Evolutionary conservation across 306 rosid genomes (phyloP).

Genomic region (Pachyrhizus erosus): DNA sequence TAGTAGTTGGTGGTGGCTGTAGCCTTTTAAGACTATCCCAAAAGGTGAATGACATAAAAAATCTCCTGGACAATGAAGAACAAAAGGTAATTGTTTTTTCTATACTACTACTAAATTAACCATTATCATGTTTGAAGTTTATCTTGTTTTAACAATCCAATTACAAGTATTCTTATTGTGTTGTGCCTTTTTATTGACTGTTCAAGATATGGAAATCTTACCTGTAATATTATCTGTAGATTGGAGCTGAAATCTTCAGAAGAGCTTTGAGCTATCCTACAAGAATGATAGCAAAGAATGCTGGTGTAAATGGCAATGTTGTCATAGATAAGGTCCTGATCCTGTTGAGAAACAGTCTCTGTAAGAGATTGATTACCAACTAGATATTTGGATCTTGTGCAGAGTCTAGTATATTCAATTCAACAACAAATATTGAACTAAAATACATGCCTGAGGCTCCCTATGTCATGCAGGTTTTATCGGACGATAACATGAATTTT

Average conservation of each 20-base stretch:
- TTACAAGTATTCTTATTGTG: conserved; percentile 1
- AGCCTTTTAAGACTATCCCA: conserved; percentile 83
- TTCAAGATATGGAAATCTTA: conserved; percentile 19
- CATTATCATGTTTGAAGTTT: conserved; percentile 16
- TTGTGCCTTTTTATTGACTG: conserved; percentile 3
- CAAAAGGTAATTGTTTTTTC: conserved; percentile 60
- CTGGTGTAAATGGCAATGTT: conserved; percentile 86
- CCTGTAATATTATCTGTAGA: conserved; percentile 50
- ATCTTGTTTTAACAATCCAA: background rate
- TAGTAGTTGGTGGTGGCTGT: conserved; percentile 97
- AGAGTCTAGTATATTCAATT: conserved; percentile 9
- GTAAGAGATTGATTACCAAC: conserved; percentile 32
- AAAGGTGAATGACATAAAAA: conserved; percentile 75
- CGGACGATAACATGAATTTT: conserved; percentile 53
- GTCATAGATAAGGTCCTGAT: conserved; percentile 77
- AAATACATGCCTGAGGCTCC: conserved; percentile 22
- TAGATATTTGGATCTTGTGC: conserved; percentile 20
- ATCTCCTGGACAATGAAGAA: conserved; percentile 77
- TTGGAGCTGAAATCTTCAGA: conserved; percentile 93
- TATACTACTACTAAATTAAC: background rate
- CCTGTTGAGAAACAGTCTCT: conserved; percentile 43
- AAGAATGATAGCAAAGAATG: conserved; percentile 87
- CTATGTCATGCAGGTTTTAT: conserved; percentile 64
- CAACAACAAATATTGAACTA: conserved; percentile 34
- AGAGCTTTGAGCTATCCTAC: conserved; percentile 85